Percentiles rank a stretch among this genome's conserved stretches.
Conservation (phyloP, 108 stramenopile species). For the Nitzschia inconspicua region DNA sequence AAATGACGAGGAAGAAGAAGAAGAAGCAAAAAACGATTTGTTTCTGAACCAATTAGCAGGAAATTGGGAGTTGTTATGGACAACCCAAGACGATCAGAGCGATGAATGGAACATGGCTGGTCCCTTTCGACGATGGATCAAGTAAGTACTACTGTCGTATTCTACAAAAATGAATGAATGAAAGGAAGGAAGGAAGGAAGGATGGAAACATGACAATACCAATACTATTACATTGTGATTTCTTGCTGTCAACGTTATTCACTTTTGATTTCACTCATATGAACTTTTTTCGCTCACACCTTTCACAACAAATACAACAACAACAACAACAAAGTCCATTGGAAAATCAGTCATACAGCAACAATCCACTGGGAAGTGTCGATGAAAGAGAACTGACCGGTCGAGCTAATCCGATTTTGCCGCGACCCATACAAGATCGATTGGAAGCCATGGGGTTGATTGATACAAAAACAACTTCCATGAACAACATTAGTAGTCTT, state of each 20-base stretch:
- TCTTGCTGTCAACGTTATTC: background rate
- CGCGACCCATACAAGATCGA: slow-evolving; percentile 56
- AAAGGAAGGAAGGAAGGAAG: too few species aligned
- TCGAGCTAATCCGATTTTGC: slow-evolving; percentile 65
- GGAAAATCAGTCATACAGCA: slow-evolving; percentile 85
- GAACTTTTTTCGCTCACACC: too few species aligned
- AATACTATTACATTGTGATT: too few species aligned
- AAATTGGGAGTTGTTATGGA: slow-evolving; percentile 84
- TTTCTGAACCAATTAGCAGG: slow-evolving; percentile 52
- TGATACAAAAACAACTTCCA: background rate
- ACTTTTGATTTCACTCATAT: background rate
- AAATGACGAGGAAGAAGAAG: too few species aligned
- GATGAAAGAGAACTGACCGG: too few species aligned
- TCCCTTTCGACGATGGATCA: slow-evolving; percentile 51
- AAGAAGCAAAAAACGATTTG: slow-evolving; percentile 40
- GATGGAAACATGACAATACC: too few species aligned
- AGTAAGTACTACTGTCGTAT: slow-evolving; percentile 29
- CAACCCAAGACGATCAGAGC: slow-evolving; percentile 64
- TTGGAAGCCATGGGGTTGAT: slow-evolving; percentile 68
- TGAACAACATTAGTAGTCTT: too few species aligned
- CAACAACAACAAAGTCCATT: slow-evolving; percentile 28
- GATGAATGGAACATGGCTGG: slow-evolving; percentile 15
- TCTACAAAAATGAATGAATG: too few species aligned
- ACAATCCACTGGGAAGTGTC: slow-evolving; percentile 47
- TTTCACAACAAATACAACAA: background rate